Evolutionary conservation across 305 asterid genomes (phyloP), one percentile per base, ranked within the genome.

Genomic region (Fraxinus ornus): DNA sequence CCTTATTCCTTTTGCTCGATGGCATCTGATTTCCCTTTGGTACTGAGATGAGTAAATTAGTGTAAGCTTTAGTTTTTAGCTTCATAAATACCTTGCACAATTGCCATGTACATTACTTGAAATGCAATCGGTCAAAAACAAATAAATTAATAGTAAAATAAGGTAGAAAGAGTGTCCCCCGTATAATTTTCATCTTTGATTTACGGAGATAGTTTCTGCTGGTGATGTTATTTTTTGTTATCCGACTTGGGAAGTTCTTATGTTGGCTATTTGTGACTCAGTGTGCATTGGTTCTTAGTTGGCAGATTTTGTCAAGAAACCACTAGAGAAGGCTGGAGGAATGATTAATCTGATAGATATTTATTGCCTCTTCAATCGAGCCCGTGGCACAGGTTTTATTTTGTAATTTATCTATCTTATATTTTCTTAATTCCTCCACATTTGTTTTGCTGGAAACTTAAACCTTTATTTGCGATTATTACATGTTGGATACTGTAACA

Each of bases 311-410:
- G 94, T 92, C 80, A 93, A 88, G 93, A 87, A 82, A 78, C 97
- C 96, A 37, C 84, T 95, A 28, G 97, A 95, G 87, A 93, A 95
- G 87, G 95, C 98, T 84, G 98, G 99, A 33, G 99, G 99, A 81
- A 95, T 92, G 94, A 85, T 95, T 77, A 95, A 93, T 85, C 89
- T 95, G 79, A 94, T 94, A 33, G 99, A 95, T 89, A 82, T 93
- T 19, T 95, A 95, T 89, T 95, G 98, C 90, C 96, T 92, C 75
- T 95, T 95, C 89, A 95, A 95, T 87, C 95, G 98, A 72, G 99
- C 99, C 81, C 96, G 99, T 80, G 99, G 99, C 83, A 95, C 99
- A 93, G 98, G 98, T 94, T 78, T 78, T 66, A n/a, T 79, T 82
- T 68, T 72, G 47, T 68, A 39, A 6, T 72, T 78, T 75, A 37